Evolutionary conservation across 306 rosid genomes (phyloP).

Genomic region (Fragaria ananassa): DNA sequence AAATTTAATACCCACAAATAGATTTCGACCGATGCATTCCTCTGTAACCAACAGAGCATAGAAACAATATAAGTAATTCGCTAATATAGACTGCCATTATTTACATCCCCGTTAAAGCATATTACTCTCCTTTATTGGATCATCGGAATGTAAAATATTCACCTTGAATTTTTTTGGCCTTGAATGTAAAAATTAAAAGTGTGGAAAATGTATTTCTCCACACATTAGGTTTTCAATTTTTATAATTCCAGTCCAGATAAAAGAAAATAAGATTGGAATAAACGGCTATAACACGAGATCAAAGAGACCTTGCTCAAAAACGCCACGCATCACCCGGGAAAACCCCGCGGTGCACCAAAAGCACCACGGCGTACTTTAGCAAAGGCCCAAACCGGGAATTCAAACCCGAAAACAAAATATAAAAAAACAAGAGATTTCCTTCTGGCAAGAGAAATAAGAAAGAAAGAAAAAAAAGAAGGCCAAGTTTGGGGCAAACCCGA

Average conservation of each 20-base stretch:
- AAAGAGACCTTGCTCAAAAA: conserved; percentile 1
- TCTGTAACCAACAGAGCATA: not conserved
- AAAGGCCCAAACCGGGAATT: not conserved
- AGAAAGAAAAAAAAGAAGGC: not conserved
- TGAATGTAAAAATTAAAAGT: not conserved
- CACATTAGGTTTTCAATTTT: not conserved
- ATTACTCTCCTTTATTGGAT: not conserved
- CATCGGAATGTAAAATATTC: not conserved
- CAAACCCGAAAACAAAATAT: not conserved
- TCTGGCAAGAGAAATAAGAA: not conserved
- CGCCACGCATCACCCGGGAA: conserved; percentile 24
- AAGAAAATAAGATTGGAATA: not conserved
- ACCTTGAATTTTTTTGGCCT: not conserved
- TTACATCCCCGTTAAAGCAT: accelerated
- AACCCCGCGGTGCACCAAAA: not conserved
- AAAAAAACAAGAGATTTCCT: not conserved
- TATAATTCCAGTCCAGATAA: not conserved
- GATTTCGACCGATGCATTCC: too few species aligned
- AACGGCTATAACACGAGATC: conserved; percentile 14
- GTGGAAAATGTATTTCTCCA: not conserved
- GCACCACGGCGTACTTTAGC: not conserved
- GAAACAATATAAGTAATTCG: not conserved
- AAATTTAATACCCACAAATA: not conserved
- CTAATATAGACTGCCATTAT: not conserved
- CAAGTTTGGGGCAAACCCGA: conserved; percentile 33